Evolutionary conservation across 352 stramenopile species (phyloP).

Genomic region (Globisporangium polare): DNA sequence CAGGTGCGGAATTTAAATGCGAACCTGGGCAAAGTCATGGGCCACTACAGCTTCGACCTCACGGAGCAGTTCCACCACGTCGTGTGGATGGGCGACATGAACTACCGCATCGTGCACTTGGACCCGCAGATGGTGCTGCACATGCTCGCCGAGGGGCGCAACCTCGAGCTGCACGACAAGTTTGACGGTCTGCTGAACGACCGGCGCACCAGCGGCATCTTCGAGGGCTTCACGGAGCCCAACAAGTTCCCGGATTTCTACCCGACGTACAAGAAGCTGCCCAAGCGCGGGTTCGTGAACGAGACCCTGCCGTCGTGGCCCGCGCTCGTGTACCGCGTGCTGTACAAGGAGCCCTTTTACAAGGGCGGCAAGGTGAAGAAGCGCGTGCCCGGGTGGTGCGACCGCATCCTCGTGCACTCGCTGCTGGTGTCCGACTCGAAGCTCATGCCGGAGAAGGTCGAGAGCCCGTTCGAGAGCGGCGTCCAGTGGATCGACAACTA

Average conservation of each 20-base stretch:
- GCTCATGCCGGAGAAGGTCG: slow-evolving; percentile 70
- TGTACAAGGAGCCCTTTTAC: slow-evolving; percentile 89
- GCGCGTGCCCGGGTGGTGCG: slow-evolving; percentile 82
- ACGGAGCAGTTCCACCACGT: slow-evolving; percentile 89
- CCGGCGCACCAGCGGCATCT: slow-evolving; percentile 61
- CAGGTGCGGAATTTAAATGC: slow-evolving; percentile 82
- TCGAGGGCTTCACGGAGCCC: slow-evolving; percentile 80
- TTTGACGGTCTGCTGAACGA: slow-evolving; percentile 84
- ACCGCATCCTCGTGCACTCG: slow-evolving; percentile 84
- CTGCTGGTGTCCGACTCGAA: slow-evolving; percentile 78
- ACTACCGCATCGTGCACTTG: slow-evolving; percentile 80
- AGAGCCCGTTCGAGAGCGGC: slow-evolving; percentile 37
- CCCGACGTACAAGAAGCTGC: slow-evolving; percentile 88
- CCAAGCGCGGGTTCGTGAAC: slow-evolving; percentile 63
- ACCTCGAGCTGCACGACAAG: slow-evolving; percentile 78
- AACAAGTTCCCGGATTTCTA: slow-evolving; percentile 87
- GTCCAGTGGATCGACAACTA: slow-evolving; percentile 72
- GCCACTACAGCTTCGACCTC: slow-evolving; percentile 74
- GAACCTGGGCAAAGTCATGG: slow-evolving; percentile 75
- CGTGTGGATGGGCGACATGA: slow-evolving; percentile 89
- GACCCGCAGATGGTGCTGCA: slow-evolving; percentile 72
- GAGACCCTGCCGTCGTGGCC: slow-evolving; percentile 62
- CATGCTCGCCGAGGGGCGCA: slow-evolving; percentile 75
- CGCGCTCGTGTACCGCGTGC: slow-evolving; percentile 66
- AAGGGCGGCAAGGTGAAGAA: slow-evolving; percentile 89